A percentile compares a stretch with the other conserved stretches of the same genome.
phyloP scores from a whole-genome alignment of 2,329 filamentous ascomycete species.

The Phyllachora maydis region DNA sequence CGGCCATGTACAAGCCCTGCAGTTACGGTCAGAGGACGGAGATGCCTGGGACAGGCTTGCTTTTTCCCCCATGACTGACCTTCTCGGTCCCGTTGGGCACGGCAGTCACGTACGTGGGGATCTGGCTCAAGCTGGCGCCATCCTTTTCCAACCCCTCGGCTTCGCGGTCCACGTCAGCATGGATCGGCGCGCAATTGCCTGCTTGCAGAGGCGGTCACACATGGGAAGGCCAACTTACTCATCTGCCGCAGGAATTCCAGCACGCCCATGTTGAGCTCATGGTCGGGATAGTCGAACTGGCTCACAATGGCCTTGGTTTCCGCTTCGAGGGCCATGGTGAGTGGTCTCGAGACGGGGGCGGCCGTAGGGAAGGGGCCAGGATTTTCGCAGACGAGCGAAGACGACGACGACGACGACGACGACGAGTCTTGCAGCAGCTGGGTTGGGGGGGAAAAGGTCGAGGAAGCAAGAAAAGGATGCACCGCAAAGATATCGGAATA shows the following conservation, averaged over 20 bases:
- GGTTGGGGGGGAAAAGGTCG: too few relatives aligned
- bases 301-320: constrained; percentile 64
- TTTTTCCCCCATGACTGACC: too few relatives aligned
- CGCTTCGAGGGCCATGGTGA: constrained; percentile 40
- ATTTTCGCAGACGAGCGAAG: constrained; percentile 36
- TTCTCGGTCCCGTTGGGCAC: constrained; percentile 97
- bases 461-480: too few relatives aligned
- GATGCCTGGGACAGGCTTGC: too few relatives aligned
- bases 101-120: constrained; percentile 88
- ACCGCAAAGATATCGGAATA: too few relatives aligned
- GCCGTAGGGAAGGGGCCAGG: constrained; percentile 30
- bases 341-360: constrained; percentile 30
- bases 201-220: constrained; percentile 1
- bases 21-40: constrained; percentile 23
- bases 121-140: constrained; percentile 74
- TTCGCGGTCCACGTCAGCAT: constrained; percentile 12
- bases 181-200: not conserved
- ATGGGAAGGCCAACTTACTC: constrained; percentile 21
- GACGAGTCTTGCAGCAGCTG: constrained; percentile 14
- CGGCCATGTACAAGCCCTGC: constrained; percentile 88
- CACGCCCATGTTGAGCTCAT: constrained; percentile 61
- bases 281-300: constrained; percentile 68
- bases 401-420: too few relatives aligned
- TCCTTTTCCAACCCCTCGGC: constrained; percentile 66
- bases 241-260: constrained; percentile 76